Evolutionary conservation across 768 basidiomycete species (phyloP).

Genomic region (Tylopilus sp.): DNA sequence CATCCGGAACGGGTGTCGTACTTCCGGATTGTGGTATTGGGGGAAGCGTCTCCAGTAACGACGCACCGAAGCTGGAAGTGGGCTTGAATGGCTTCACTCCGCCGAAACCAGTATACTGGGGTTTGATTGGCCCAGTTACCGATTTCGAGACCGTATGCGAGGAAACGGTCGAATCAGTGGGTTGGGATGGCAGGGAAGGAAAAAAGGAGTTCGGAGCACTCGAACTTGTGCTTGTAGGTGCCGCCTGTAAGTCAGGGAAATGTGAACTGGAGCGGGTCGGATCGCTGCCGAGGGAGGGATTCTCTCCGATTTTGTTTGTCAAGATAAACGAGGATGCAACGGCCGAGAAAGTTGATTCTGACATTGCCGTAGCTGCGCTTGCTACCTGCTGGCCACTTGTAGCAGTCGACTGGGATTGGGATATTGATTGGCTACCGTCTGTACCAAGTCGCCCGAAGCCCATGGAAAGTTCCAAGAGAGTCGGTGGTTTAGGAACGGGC

Average conservation of each 20-base stretch:
- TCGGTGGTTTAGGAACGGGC: constrained; percentile 73
- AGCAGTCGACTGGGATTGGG: constrained; percentile 26
- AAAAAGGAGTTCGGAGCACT: constrained; percentile 47
- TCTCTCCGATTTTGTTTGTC: constrained; percentile 32
- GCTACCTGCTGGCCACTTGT: constrained; percentile 31
- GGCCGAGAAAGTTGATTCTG: constrained; percentile 55
- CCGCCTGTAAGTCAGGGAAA: constrained; percentile 30
- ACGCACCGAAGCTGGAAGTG: constrained; percentile 74
- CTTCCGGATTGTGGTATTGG: constrained; percentile 61
- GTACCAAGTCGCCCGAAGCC: constrained; percentile 34
- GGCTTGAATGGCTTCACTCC: constrained; percentile 83
- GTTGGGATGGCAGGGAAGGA: constrained; percentile 46
- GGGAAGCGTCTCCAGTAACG: constrained; percentile 69
- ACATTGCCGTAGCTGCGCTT: constrained; percentile 15
- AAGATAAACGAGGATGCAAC: constrained; percentile 74
- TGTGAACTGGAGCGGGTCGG: constrained; percentile 15
- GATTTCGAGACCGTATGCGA: constrained; percentile 35
- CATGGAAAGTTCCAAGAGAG: constrained; percentile 75
- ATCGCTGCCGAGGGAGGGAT: constrained; percentile 1
- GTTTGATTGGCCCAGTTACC: constrained; percentile 32
- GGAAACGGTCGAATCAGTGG: constrained; percentile 42
- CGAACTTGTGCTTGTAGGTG: constrained; percentile 39
- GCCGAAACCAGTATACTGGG: constrained; percentile 49
- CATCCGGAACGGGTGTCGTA: constrained; percentile 40
- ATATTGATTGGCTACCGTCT: constrained; percentile 29